Percentiles rank a stretch among this genome's conserved stretches.
Evolutionary conservation across 208 protist genomes (phyloP).

Genomic region (Crithidia expoeki): DNA sequence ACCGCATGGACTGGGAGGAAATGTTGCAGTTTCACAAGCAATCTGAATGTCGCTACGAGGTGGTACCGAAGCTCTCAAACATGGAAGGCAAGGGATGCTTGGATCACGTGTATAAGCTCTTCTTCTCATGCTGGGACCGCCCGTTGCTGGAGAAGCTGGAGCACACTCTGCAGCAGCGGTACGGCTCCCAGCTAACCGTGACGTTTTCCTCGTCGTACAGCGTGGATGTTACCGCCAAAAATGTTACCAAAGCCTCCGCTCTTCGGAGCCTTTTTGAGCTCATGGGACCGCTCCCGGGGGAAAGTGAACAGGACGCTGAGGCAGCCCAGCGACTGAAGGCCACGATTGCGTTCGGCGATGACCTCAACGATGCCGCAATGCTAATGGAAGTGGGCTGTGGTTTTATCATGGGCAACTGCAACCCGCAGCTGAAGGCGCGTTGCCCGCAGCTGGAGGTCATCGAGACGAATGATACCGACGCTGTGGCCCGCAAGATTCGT

Average conservation of each 20-base stretch:
- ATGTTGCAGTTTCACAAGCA: slow-evolving; percentile 56
- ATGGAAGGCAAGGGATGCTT: slow-evolving; percentile 1
- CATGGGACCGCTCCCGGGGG: slow-evolving; percentile 34
- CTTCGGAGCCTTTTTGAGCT: slow-evolving; percentile 31
- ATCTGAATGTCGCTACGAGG: slow-evolving; percentile 54
- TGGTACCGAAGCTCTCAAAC: slow-evolving; percentile 30
- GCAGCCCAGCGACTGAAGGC: slow-evolving; percentile 37
- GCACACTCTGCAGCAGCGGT: slow-evolving; percentile 35
- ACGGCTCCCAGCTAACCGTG: slow-evolving; percentile 33
- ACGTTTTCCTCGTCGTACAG: slow-evolving; percentile 44
- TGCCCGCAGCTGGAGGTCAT: slow-evolving; percentile 70
- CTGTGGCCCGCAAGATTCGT: slow-evolving; percentile 55
- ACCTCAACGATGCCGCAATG: slow-evolving; percentile 75
- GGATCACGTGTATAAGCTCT: slow-evolving; percentile 53
- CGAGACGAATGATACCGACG: slow-evolving; percentile 56
- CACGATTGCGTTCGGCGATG: slow-evolving; percentile 69
- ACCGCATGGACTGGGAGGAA: slow-evolving; percentile 45
- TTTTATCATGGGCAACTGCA: slow-evolving; percentile 74
- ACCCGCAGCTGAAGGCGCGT: slow-evolving; percentile 43
- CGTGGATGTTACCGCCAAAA: slow-evolving; percentile 33
- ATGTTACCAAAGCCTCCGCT: slow-evolving; percentile 36
- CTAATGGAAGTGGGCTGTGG: slow-evolving; percentile 50
- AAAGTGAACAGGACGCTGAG: slow-evolving; percentile 24
- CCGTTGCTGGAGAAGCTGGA: slow-evolving; percentile 37
- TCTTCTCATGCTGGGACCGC: slow-evolving; percentile 58